These are phyloP conservation scores for Rutidosis leptorrhynchoides DNA, from an alignment of 129 eudicot species.

Conservation along the genomic window DNA sequence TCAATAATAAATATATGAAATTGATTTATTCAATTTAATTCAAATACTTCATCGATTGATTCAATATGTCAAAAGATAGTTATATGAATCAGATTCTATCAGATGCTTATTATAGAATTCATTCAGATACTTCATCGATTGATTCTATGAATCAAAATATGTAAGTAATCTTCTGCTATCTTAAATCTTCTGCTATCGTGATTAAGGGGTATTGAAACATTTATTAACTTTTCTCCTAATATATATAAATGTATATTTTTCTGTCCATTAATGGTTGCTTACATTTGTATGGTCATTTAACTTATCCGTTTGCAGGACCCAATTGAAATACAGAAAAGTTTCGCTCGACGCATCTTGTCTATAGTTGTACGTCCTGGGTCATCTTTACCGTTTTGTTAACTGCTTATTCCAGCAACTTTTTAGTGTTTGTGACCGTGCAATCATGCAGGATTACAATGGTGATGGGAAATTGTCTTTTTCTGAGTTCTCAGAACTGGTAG, in stretches of 20 bases:
- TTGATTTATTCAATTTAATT: too few relatives aligned
- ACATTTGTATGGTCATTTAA: background rate
- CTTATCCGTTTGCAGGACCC: background rate
- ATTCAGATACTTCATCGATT: too few relatives aligned
- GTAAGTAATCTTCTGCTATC: too few relatives aligned
- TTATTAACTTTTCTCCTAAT: too few relatives aligned
- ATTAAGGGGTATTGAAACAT: too few relatives aligned
- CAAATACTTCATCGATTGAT: too few relatives aligned
- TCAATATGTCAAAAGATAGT: too few relatives aligned
- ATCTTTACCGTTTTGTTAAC: slow-evolving; percentile 11
- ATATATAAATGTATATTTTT: slow-evolving; percentile 5
- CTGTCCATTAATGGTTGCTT: slow-evolving; percentile 3
- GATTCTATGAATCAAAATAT: too few relatives aligned
- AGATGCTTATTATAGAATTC: too few relatives aligned
- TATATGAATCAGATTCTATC: too few relatives aligned
- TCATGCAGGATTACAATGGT: slow-evolving; percentile 64
- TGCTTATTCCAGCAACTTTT: slow-evolving; percentile 1
- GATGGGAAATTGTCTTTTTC: background rate
- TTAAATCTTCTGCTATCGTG: too few relatives aligned
- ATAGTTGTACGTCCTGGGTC: slow-evolving; percentile 56
- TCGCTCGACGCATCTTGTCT: background rate
- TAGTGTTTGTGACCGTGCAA: slow-evolving; percentile 16
- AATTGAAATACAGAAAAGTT: background rate
- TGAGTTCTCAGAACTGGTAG: slow-evolving; percentile 36
- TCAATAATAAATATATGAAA: too few relatives aligned